Conservation (phyloP, 108 stramenopile species). For the Conticribra weissflogii region DNA sequence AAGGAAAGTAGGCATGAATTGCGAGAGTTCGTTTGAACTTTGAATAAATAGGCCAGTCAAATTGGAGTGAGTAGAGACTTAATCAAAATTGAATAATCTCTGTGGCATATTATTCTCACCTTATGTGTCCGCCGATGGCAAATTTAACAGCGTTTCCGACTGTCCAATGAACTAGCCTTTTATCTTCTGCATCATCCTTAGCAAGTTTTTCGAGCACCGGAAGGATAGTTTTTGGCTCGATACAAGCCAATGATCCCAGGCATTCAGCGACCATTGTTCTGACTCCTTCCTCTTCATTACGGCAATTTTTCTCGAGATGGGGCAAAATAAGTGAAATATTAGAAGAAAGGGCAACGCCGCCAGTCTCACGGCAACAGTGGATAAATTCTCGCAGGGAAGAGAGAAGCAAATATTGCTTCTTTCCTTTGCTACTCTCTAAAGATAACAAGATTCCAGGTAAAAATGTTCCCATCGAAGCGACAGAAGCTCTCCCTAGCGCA, state of each 20-base stretch:
- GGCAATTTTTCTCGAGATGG: slow-evolving; percentile 76
- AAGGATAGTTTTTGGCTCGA: slow-evolving; percentile 72
- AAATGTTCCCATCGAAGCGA: slow-evolving; percentile 80
- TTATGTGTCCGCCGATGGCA: slow-evolving; percentile 82
- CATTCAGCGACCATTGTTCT: slow-evolving; percentile 98
- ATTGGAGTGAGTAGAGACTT: background rate
- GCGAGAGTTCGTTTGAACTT: slow-evolving; percentile 51
- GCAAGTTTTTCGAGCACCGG: slow-evolving; percentile 62
- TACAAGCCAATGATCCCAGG: slow-evolving; percentile 85
- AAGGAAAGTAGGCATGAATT: slow-evolving; percentile 82
- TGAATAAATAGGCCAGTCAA: background rate
- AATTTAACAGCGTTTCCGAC: slow-evolving; percentile 86
- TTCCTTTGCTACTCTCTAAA: slow-evolving; percentile 72
- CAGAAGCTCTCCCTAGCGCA: slow-evolving; percentile 89
- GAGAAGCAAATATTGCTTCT: slow-evolving; percentile 94
- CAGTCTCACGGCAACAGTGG: slow-evolving; percentile 71
- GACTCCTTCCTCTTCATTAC: slow-evolving; percentile 89
- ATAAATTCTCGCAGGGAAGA: slow-evolving; percentile 94
- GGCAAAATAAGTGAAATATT: slow-evolving; percentile 78
- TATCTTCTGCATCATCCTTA: slow-evolving; percentile 45
- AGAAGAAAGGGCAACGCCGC: slow-evolving; percentile 54
- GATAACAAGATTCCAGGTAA: slow-evolving; percentile 86
- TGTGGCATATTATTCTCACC: too few species aligned
- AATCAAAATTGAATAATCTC: background rate
- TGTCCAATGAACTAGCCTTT: slow-evolving; percentile 77